Evolutionary conservation across 345 rosid genomes (phyloP), one percentile per base, ranked within the genome.

Genomic region (Streptanthus diversifolius): DNA sequence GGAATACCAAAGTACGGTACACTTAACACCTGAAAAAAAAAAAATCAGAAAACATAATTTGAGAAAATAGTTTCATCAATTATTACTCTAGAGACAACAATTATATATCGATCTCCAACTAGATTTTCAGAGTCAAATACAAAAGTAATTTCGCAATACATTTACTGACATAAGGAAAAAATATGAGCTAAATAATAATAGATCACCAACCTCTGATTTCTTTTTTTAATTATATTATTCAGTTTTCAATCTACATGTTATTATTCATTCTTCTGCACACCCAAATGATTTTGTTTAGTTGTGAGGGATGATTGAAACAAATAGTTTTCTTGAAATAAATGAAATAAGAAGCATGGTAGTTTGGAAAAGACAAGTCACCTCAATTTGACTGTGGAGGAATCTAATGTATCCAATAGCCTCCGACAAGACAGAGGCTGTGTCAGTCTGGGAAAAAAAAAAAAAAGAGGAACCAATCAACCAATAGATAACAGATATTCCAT

Each of bases 1-100:
- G 70, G 17, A 62, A 48, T 70, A 76, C 82, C 96, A 87, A 91
- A 64, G 91, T 93, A 91, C 71, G 98, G 96, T 65, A 86, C 78
- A 83, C 97, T 88, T 63, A 93, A 87, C 62, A 95, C 96, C 99
- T 95, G 83, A 48, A 77, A 49, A 36, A 3, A n/a, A 9, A 6
- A 21, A 14, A 8, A 17, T 8, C 29, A 17, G 19, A 14, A 39
- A 49, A 4, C 15, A 58, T 19, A 39, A 14, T 62, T 30, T 40
- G 44, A 72, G 30, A 62, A 52, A 17, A 17, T 24, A 70, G 13
- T 32, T 44, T 40, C 7, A 8, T 18, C 32, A 7, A 27, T 22
- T 52, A 39, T 39, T 51, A 66, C 32, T 52, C 22, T 21, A 51
- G 36, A n/a, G 4, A 15, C 47, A 58, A 47, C 37, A 45, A 10